Conservation (phyloP, 2,329 filamentous ascomycete genomes). For the Cladophialophora carrionii region DNA sequence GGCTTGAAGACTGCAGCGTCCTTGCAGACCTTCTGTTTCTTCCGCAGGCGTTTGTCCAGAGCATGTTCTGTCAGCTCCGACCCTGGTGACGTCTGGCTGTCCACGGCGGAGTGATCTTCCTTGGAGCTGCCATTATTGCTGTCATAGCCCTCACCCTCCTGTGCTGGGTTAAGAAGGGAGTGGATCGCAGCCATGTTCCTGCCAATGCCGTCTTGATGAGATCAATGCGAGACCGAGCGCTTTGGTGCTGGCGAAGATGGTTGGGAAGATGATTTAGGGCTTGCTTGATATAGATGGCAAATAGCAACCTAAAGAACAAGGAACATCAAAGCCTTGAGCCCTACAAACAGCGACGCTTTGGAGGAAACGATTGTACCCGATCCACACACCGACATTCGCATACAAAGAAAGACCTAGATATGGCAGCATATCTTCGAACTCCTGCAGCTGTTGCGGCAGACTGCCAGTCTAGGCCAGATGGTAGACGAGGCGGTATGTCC, state of each 20-base stretch:
- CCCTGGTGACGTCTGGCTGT: constrained; percentile 19
- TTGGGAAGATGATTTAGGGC: constrained; percentile 13
- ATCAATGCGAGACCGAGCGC: background rate
- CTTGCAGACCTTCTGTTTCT: constrained; percentile 64
- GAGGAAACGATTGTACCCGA: constrained; percentile 9
- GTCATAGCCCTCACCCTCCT: constrained; percentile 21
- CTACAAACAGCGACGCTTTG: constrained; percentile 5
- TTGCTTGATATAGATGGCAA: constrained; percentile 26
- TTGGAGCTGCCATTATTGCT: constrained; percentile 30
- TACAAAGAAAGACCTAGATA: constrained; percentile 11
- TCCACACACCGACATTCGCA: constrained; percentile 14
- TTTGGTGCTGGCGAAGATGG: background rate
- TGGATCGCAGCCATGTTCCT: constrained; percentile 34
- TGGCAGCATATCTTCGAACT: constrained; percentile 20
- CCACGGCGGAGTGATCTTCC: constrained; percentile 24
- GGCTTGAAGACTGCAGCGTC: constrained; percentile 66
- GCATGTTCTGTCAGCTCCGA: constrained; percentile 17
- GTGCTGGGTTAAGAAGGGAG: constrained; percentile 36
- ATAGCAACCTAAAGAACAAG: constrained; percentile 22
- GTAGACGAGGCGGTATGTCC: constrained; percentile 23
- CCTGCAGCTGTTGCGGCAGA: constrained; percentile 26
- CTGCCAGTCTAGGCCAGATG: constrained; percentile 26
- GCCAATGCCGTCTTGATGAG: background rate
- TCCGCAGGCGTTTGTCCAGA: constrained; percentile 37
- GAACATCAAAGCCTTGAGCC: constrained; percentile 20